Evolutionary conservation across 106 monocot genomes (phyloP), one percentile per base, ranked within the genome.

Genomic region (Platanthera guangdongensis): DNA sequence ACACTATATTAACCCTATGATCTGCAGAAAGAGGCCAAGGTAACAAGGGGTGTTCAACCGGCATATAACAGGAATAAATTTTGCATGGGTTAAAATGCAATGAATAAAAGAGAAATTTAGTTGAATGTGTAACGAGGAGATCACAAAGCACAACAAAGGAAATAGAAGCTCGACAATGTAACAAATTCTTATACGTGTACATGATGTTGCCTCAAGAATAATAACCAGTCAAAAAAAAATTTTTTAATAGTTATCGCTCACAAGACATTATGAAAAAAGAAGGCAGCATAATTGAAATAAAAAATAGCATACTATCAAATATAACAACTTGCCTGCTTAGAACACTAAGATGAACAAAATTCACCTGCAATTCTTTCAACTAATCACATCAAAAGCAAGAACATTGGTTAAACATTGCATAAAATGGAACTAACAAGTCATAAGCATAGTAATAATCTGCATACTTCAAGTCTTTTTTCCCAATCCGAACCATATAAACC

Each of bases 391-490:
- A 54, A 21, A 47, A 13, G 46, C 9, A 60, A 54, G 53, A 51
- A 53, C 11, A 69, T 50, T n/a, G 13, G 48, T 52, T 82, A 22
- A 76, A 69, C 59, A 22, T 39, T 32, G 25, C 52, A 72, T 72
- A 72, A 28, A 72, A 16, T 7, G 4, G 16, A 70, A 62, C 19
- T 52, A 16, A 25, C 18, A 10, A 76, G 30, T 32, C 47, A 72
- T n/a, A 65, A 19, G 1, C 46, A 71, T 16, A 70, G 2, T 22
- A 30, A 50, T 75, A 50, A 69, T 77, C 5, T 25, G 21, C 50
- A 77, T 94, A 97, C 97, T 94, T 88, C 89, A 22, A 94, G 89
- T 76, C 74, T 83, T 80, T 90, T 97, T 75, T 97, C 94, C 93
- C 93, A 97, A 72, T 89, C 83, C 14, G 89, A 85, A 51, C 93